Conservation (phyloP, 208 protist genomes). For the Angomonas deanei region DNA sequence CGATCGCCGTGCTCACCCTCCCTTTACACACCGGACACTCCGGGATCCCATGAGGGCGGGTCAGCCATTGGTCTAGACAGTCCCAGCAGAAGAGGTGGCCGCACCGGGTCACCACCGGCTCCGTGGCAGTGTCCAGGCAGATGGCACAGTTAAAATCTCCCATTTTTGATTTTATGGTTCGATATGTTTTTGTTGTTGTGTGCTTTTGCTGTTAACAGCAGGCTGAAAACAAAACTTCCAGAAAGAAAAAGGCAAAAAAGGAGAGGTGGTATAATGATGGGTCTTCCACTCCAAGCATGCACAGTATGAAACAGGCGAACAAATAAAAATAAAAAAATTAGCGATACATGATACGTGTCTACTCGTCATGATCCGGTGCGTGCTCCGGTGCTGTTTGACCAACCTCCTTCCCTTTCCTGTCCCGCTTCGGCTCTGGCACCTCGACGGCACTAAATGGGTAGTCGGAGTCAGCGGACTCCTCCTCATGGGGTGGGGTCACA, state of each 20-base stretch:
- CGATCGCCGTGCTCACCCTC: conserved; percentile 36
- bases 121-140: conserved; percentile 59
- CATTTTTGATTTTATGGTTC: conserved; percentile 6
- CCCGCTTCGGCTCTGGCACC: not conserved
- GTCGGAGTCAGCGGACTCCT: conserved; percentile 1
- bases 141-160: conserved; percentile 77
- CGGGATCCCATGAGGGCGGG: conserved; percentile 19
- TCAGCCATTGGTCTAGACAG: conserved; percentile 76
- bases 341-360: not conserved
- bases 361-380: not conserved
- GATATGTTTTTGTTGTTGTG: not conserved
- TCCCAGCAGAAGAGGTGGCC: conserved; percentile 86
- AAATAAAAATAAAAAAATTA: conserved; percentile 7
- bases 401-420: not conserved
- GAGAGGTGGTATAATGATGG: not conserved
- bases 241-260: not conserved
- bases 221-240: not conserved
- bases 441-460: conserved; percentile 6
- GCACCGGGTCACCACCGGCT: conserved; percentile 81
- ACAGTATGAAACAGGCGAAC: not conserved
- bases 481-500: not conserved
- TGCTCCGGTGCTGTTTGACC: not conserved
- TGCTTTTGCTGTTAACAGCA: too few species aligned
- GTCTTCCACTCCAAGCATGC: not conserved
- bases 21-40: conserved; percentile 82